Evolutionary conservation across 495 filamentous ascomycete species (phyloP).

Genomic region (Penicillium simplicissimum): DNA sequence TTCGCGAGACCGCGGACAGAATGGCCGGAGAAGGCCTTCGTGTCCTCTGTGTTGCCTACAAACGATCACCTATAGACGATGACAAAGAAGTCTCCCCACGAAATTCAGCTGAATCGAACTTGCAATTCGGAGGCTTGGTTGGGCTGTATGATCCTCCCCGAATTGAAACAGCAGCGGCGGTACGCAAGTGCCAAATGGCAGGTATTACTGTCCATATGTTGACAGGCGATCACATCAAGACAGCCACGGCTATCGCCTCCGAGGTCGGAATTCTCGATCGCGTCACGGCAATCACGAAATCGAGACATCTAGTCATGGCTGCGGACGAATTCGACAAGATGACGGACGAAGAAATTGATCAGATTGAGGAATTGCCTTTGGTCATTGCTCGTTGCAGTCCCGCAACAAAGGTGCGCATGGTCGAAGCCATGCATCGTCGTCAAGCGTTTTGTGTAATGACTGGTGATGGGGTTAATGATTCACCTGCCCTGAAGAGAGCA

Average conservation of each 20-base stretch:
- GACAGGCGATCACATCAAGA: conserved; percentile 65
- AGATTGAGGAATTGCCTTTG: conserved; percentile 60
- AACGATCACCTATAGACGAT: conserved; percentile 30
- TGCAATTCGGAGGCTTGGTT: conserved; percentile 59
- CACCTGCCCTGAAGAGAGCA: conserved; percentile 72
- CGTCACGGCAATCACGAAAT: conserved; percentile 46
- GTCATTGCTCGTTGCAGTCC: conserved; percentile 73
- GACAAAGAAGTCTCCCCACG: conserved; percentile 33
- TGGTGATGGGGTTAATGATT: conserved; percentile 85
- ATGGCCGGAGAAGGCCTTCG: conserved; percentile 77
- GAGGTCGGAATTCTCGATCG: conserved; percentile 64
- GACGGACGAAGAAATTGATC: conserved; percentile 60
- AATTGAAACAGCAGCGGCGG: conserved; percentile 56
- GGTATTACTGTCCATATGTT: conserved; percentile 72
- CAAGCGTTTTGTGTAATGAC: conserved; percentile 69
- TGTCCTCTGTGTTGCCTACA: conserved; percentile 73
- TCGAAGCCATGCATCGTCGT: conserved; percentile 67
- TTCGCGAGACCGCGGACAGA: conserved; percentile 57
- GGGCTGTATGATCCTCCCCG: conserved; percentile 72
- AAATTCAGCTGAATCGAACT: conserved; percentile 50
- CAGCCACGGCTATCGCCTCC: conserved; percentile 61
- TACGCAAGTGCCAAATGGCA: conserved; percentile 56
- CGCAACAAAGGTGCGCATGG: conserved; percentile 69
- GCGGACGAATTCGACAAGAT: conserved; percentile 63
- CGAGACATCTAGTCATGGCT: conserved; percentile 59